A percentile compares a stretch with the other conserved stretches of the same genome.
Conservation (phyloP, 202 grass and related monocot species). For the Digitaria exilis region DNA sequence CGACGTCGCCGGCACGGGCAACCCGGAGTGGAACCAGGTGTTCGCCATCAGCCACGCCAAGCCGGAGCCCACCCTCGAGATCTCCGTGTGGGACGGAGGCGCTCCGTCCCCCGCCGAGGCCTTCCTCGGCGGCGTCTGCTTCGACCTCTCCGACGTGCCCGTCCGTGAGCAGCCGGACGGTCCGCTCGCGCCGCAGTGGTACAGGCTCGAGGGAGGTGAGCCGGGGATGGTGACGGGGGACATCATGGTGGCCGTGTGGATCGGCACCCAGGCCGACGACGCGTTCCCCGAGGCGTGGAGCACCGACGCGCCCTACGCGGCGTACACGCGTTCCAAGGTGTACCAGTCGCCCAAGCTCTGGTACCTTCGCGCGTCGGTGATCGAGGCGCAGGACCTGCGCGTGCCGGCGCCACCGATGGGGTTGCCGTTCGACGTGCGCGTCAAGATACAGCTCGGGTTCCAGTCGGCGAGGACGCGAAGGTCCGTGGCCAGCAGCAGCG, state of each 20-base stretch:
- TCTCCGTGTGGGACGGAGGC: constrained; percentile 73
- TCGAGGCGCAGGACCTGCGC: constrained; percentile 87
- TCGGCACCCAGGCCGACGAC: constrained; percentile 95
- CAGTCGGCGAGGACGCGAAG: constrained; percentile 80
- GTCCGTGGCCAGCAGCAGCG: constrained; percentile 62
- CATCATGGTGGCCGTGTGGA: constrained; percentile 95
- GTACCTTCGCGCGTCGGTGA: constrained; percentile 80
- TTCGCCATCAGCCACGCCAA: constrained; percentile 72
- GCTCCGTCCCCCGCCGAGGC: constrained; percentile 35
- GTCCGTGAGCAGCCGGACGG: constrained; percentile 82
- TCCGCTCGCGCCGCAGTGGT: constrained; percentile 90
- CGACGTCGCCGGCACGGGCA: constrained; percentile 59
- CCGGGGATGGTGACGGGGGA: constrained; percentile 62
- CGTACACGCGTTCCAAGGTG: constrained; percentile 90
- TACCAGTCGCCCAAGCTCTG: constrained; percentile 96
- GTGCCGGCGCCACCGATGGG: constrained; percentile 61
- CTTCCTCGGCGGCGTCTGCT: constrained; percentile 95
- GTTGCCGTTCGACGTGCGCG: constrained; percentile 65
- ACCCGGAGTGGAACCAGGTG: constrained; percentile 84
- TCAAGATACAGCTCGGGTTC: constrained; percentile 86
- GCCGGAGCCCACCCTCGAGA: constrained; percentile 77
- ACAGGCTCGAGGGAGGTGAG: constrained; percentile 79
- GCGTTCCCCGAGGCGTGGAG: constrained; percentile 83
- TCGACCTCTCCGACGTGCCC: constrained; percentile 89
- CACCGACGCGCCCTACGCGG: constrained; percentile 76